Evolutionary conservation across 257 asterid genomes (phyloP), one percentile per base, ranked within the genome.

Genomic region (Fraxinus americana): DNA sequence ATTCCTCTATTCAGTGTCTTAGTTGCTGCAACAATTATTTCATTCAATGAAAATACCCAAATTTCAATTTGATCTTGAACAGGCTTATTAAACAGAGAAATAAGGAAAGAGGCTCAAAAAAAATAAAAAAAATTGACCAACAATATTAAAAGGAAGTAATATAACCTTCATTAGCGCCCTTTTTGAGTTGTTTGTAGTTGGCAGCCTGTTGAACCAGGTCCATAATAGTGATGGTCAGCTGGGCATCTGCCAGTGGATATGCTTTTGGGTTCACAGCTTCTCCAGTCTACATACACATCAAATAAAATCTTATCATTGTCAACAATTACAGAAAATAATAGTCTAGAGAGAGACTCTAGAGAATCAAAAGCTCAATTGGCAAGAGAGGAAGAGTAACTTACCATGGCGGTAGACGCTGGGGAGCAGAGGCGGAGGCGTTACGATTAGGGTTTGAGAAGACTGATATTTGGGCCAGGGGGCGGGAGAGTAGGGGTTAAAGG

Each of bases 1-100:
- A 94, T 92, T 21, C 98, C 97, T 80, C 97, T 87, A 83, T 94
- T 94, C 50, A 94, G 88, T 0, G 98, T 94, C 90, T 94, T 94
- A 1, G 98, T 94, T 8, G 98, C 98, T 94, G 91, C 77, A 90
- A 77, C 67, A 77, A 69, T 48, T 48, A 48, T 11, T 14, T 48
- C 17, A 35, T 35, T 19, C 19, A 17, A 83, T 27, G 10, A 73
- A 73, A 68, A 52, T 14, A 11, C 38, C 39, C 2, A 57, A 4
- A 35, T 59, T 27, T 7, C 45, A 6, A 65, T 14, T 34, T 8
- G 29, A 61, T 10, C 45, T 29, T 29, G 27, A 25, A 25, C 27
- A 25, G 27, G 27, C 27, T 25, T 41, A 41, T 41, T 27, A 25
- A 7, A 67, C 29, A 36, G 14, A 12, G 11, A 41, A 9, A 39